A percentile compares a stretch with the other conserved stretches of the same genome.
phyloP scores from a whole-genome alignment of 208 protist genomes.

The Novymonas esmeraldas region DNA sequence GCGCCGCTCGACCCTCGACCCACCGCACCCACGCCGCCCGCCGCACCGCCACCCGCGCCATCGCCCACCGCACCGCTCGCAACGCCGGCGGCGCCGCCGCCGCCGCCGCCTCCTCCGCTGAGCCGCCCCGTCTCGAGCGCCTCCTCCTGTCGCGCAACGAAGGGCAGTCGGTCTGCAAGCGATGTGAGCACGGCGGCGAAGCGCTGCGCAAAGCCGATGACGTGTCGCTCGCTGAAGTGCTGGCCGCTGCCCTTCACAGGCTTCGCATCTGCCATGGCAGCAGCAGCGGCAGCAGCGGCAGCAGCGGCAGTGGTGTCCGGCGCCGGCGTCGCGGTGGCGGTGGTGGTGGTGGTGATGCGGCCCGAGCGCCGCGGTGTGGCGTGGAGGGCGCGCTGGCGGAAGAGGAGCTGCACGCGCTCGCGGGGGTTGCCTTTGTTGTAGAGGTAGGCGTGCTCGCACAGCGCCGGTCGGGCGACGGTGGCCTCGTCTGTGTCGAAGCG shows the following conservation, averaged over 20 bases:
- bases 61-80: background rate
- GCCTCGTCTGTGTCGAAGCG: conserved; percentile 67
- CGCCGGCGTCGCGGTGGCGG: background rate
- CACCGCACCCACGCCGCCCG: no score
- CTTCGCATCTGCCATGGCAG: conserved; percentile 20
- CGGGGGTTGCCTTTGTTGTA: conserved; percentile 72
- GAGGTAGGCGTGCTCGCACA: conserved; percentile 76
- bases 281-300: background rate
- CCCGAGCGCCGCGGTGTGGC: conserved; percentile 13
- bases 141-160: conserved; percentile 14
- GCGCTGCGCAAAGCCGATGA: conserved; percentile 67
- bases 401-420: conserved; percentile 58
- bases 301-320: background rate
- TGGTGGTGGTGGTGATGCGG: no score
- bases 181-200: conserved; percentile 62
- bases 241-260: conserved; percentile 57
- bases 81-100: background rate
- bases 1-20: no score
- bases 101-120: conserved; percentile 2
- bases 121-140: background rate
- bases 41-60: background rate
- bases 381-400: conserved; percentile 34
- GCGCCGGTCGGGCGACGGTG: conserved; percentile 28
- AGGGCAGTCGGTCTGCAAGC: conserved; percentile 39
- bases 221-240: conserved; percentile 69